Evolutionary conservation across 1,139 yeast species (phyloP).

Genomic region (Protomyces pachydermus): DNA sequence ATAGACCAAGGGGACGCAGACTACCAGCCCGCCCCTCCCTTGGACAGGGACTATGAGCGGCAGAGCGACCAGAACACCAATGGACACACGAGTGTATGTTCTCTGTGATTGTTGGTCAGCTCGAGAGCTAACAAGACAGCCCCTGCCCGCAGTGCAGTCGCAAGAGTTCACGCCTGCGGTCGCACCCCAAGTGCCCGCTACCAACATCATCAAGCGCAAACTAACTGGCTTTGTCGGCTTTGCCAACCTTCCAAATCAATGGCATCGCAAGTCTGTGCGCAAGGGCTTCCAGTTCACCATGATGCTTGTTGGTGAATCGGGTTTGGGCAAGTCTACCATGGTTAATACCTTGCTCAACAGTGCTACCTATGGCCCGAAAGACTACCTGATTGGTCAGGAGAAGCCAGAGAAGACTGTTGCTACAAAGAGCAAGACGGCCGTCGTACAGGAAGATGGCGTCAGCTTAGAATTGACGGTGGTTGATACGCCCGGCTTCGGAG

Average conservation of each 20-base stretch:
- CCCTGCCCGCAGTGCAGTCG: not conserved
- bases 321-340: conserved; percentile 90
- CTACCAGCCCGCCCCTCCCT: not conserved
- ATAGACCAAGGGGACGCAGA: not conserved
- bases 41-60: not conserved
- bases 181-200: conserved; percentile 11
- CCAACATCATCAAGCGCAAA: conserved; percentile 18
- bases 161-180: conserved; percentile 12
- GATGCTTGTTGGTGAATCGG: conserved; percentile 82
- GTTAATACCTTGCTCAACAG: conserved; percentile 86
- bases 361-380: conserved; percentile 28
- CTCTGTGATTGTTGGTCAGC: not conserved
- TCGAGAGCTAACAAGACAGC: not conserved
- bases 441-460: conserved; percentile 90
- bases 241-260: conserved; percentile 96
- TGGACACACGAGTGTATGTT: not conserved
- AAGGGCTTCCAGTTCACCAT: conserved; percentile 89
- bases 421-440: conserved; percentile 64
- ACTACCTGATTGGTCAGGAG: conserved; percentile 35
- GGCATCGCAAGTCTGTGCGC: conserved; percentile 93
- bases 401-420: conserved; percentile 45
- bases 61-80: not conserved
- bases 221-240: conserved; percentile 80
- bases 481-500: conserved; percentile 94
- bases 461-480: conserved; percentile 76